Conservation (phyloP, 495 filamentous ascomycete genomes). For the Talaromyces trachyspermus region DNA sequence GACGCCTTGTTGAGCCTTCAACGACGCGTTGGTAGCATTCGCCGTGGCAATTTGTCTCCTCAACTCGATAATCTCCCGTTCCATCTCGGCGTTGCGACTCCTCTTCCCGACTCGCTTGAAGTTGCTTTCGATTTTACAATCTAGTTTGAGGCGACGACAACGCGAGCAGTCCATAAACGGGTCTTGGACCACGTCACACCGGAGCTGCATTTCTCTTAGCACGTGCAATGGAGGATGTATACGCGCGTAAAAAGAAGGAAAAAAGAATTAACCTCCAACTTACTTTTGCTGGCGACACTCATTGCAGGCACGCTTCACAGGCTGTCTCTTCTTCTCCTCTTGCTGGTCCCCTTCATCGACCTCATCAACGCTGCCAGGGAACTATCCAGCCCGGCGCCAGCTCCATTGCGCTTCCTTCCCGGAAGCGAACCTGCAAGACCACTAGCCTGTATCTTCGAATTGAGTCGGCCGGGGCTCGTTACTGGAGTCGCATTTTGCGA, state of each 20-base stretch:
- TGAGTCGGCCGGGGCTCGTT: constrained; percentile 1
- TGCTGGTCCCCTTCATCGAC: constrained; percentile 52
- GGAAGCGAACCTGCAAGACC: constrained; percentile 25
- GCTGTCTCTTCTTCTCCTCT: constrained; percentile 58
- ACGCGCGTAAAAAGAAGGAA: not conserved
- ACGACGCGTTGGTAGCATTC: constrained; percentile 33
- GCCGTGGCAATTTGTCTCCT: constrained; percentile 59
- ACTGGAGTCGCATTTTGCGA: constrained; percentile 7
- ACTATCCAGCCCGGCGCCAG: constrained; percentile 49
- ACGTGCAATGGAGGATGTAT: not conserved
- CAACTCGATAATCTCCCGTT: constrained; percentile 54
- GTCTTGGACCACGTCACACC: constrained; percentile 85
- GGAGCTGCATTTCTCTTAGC: constrained; percentile 46
- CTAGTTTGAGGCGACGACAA: constrained; percentile 77
- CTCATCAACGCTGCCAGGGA: constrained; percentile 66
- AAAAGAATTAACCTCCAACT: not conserved
- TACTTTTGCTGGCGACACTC: constrained; percentile 90
- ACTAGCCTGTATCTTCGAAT: constrained; percentile 13
- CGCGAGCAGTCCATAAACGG: constrained; percentile 74
- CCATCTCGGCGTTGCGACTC: constrained; percentile 87
- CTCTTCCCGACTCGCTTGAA: constrained; percentile 93
- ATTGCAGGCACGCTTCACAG: constrained; percentile 86
- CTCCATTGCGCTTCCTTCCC: constrained; percentile 39
- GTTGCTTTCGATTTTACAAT: constrained; percentile 87
- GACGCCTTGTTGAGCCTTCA: constrained; percentile 44